These are phyloP conservation scores for Sphaerulina vaccinii DNA, from an alignment of 2,329 filamentous ascomycete species.

Conservation along the genomic window DNA sequence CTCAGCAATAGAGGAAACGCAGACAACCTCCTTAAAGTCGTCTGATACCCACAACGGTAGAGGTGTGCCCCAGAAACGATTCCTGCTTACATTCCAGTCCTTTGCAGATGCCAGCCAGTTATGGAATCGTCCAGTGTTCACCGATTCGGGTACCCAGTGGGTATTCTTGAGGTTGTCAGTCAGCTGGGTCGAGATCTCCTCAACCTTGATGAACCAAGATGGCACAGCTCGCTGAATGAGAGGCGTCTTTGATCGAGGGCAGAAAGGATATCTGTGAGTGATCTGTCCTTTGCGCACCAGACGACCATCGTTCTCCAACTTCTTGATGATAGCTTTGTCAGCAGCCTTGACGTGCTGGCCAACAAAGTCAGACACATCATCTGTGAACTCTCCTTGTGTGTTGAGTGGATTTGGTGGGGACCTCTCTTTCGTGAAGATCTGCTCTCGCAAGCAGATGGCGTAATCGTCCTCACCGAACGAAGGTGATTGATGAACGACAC, in stretches of 20 bases:
- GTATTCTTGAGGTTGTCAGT: conserved; percentile 85
- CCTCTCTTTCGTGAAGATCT: conserved; percentile 73
- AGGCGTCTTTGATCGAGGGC: conserved; percentile 90
- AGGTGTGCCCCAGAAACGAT: conserved; percentile 93
- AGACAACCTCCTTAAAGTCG: conserved; percentile 81
- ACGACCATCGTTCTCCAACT: conserved; percentile 73
- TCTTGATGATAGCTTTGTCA: conserved; percentile 89
- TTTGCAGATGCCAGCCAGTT: conserved; percentile 89
- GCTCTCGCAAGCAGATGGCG: conserved; percentile 71
- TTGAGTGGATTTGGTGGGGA: conserved; percentile 90
- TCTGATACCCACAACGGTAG: conserved; percentile 90
- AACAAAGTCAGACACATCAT: conserved; percentile 73
- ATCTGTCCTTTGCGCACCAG: conserved; percentile 83
- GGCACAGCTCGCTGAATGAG: conserved; percentile 90
- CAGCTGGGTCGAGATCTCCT: conserved; percentile 80
- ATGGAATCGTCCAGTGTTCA: conserved; percentile 87
- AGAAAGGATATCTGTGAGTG: conserved; percentile 90
- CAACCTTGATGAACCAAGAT: conserved; percentile 91
- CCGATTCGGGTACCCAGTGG: conserved; percentile 86
- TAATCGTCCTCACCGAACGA: conserved; percentile 98
- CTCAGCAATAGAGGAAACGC: conserved; percentile 80
- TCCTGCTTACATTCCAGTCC: conserved; percentile 94
- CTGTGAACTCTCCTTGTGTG: conserved; percentile 75
- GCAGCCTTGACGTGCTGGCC: conserved; percentile 89
- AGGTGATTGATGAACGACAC: conserved; percentile 90